Conservation (phyloP, 768 basidiomycete species). For the Exsudoporus frostii region DNA sequence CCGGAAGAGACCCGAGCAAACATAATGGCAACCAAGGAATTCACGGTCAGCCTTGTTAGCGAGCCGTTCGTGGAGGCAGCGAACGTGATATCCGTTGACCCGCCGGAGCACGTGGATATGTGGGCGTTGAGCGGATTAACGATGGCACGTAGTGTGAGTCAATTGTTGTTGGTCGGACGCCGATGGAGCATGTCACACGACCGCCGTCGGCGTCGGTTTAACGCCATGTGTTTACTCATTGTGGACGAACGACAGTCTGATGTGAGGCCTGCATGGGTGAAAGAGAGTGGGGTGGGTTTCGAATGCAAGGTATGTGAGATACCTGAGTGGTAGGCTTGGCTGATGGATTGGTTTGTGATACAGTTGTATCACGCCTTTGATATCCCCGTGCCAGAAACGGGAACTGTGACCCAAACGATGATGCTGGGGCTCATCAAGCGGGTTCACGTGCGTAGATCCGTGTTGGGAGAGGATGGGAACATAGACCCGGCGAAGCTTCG, state of each 20-base stretch:
- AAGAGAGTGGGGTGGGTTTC: slow-evolving; percentile 55
- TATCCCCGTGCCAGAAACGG: slow-evolving; percentile 38
- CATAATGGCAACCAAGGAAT: slow-evolving; percentile 61
- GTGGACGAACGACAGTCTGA: slow-evolving; percentile 32
- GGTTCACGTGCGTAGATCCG: slow-evolving; percentile 49
- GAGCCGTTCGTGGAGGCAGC: slow-evolving; percentile 60
- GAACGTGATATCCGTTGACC: slow-evolving; percentile 53
- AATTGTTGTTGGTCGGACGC: slow-evolving; percentile 2
- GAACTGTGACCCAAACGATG: slow-evolving; percentile 41
- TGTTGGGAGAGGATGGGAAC: slow-evolving; percentile 40
- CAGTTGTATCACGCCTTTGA: slow-evolving; percentile 53
- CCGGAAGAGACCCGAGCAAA: slow-evolving; percentile 66
- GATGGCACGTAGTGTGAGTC: slow-evolving; percentile 48
- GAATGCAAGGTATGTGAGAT: slow-evolving; percentile 56
- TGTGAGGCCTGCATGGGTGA: slow-evolving; percentile 51
- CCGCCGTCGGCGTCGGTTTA: neutral
- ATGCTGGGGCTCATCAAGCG: slow-evolving; percentile 54
- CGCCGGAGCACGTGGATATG: slow-evolving; percentile 50
- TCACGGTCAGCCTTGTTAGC: slow-evolving; percentile 70
- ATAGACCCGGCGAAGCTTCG: slow-evolving; percentile 49
- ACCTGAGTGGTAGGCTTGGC: neutral
- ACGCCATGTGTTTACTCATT: slow-evolving; percentile 9
- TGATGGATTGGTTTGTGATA: slow-evolving; percentile 21
- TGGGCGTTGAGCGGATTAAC: slow-evolving; percentile 63
- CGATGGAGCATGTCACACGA: slow-evolving; percentile 12